These are phyloP conservation scores for Rhynchospora pubera DNA, from an alignment of 176 grass and related monocot genomes.

Conservation along the genomic window DNA sequence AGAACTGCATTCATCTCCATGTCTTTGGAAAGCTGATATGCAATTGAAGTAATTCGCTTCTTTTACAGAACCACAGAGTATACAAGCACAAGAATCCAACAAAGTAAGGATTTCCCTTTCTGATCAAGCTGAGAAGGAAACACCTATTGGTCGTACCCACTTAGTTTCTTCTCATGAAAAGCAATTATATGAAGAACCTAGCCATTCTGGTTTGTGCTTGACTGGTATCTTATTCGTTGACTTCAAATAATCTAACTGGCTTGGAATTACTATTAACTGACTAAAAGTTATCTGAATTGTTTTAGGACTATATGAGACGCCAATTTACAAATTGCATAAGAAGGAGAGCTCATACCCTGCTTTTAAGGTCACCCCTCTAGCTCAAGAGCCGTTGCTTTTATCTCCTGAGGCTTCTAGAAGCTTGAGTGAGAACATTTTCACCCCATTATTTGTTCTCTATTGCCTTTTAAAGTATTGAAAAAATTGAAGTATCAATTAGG, in stretches of 20 bases:
- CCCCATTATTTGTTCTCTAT: neutral
- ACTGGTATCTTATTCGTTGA: constrained; percentile 16
- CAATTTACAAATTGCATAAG: constrained; percentile 28
- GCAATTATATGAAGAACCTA: constrained; percentile 27
- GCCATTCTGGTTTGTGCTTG: constrained; percentile 38
- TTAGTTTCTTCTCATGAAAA: constrained; percentile 23
- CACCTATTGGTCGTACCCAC: neutral
- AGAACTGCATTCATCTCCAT: constrained; percentile 19
- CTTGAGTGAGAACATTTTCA: constrained; percentile 40
- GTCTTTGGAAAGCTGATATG: neutral
- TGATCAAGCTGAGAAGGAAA: constrained; percentile 19
- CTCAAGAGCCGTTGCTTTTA: constrained; percentile 36
- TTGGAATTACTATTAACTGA: constrained; percentile 12
- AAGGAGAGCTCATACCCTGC: constrained; percentile 10
- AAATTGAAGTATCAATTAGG: neutral
- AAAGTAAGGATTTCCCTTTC: constrained; percentile 30
- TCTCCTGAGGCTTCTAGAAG: constrained; percentile 47
- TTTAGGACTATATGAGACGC: constrained; percentile 30
- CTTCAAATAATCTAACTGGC: neutral
- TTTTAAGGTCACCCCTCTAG: constrained; percentile 43
- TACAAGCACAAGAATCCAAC: constrained; percentile 6
- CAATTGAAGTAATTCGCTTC: constrained; percentile 5
- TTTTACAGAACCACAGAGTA: constrained; percentile 39
- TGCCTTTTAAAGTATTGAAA: neutral
- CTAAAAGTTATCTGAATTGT: constrained; percentile 14